phyloP scores from a whole-genome alignment of 768 basidiomycete genomes.

The Lentinus tigrinus region DNA sequence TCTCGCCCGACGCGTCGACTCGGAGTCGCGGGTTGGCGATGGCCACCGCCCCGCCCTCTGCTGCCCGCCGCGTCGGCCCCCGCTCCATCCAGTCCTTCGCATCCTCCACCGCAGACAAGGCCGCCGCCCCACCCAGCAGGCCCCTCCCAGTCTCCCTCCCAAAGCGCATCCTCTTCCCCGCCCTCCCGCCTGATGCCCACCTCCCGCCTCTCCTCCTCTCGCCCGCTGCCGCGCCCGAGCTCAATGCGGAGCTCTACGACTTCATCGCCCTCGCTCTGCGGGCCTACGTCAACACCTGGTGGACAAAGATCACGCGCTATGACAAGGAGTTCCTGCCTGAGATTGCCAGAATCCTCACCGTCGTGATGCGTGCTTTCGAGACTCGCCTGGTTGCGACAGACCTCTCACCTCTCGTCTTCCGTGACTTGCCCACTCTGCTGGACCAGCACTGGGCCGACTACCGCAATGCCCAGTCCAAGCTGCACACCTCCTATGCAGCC shows the following conservation, averaged over 20 bases:
- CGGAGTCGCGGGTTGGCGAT: conserved; percentile 17
- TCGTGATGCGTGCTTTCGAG: conserved; percentile 62
- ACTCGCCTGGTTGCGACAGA: conserved; percentile 53
- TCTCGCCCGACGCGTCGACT: neutral
- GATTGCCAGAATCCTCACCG: conserved; percentile 56
- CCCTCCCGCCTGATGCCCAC: conserved; percentile 39
- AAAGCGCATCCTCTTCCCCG: conserved; percentile 45
- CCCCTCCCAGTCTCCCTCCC: conserved; percentile 15
- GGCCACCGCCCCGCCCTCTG: conserved; percentile 19
- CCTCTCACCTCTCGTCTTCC: conserved; percentile 58
- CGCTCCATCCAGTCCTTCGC: conserved; percentile 27
- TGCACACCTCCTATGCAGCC: conserved; percentile 66
- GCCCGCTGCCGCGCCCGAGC: conserved; percentile 45
- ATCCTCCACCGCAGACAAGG: conserved; percentile 24
- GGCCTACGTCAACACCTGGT: conserved; percentile 82
- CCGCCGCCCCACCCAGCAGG: conserved; percentile 1
- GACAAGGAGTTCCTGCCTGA: conserved; percentile 82
- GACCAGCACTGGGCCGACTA: conserved; percentile 80
- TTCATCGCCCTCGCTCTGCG: conserved; percentile 77
- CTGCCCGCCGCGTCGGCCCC: conserved; percentile 18
- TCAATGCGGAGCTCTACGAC: conserved; percentile 73
- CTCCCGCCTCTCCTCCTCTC: conserved; percentile 55
- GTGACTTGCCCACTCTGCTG: conserved; percentile 62
- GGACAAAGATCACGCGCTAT: conserved; percentile 78
- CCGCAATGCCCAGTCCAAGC: conserved; percentile 61